Conservation (phyloP, 805 yeast species). For the Yarrowia sp. region DNA sequence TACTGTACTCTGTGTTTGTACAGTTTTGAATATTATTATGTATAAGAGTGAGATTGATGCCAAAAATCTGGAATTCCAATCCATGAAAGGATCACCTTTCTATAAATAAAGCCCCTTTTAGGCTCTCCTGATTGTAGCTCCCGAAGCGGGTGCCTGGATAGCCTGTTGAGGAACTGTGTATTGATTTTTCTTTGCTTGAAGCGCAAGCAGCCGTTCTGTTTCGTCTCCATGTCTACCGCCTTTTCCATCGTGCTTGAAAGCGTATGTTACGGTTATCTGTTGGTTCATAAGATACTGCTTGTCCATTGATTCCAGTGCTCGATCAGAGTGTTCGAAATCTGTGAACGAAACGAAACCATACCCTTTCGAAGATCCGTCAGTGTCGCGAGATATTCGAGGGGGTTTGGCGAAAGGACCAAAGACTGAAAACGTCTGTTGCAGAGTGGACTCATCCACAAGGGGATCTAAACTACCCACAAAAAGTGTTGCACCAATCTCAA, state of each 20-base stretch:
- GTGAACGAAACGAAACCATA: conserved; percentile 71
- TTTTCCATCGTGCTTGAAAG: conserved; percentile 67
- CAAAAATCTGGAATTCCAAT: too few relatives aligned
- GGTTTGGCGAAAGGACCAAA: conserved; percentile 68
- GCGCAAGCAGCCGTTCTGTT: conserved; percentile 74
- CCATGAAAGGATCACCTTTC: too few relatives aligned
- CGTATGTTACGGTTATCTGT: conserved; percentile 68
- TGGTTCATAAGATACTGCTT: conserved; percentile 73
- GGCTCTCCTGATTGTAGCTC: neutral
- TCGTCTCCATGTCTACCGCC: conserved; percentile 77
- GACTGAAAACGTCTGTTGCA: conserved; percentile 64
- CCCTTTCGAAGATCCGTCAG: conserved; percentile 61
- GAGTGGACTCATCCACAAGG: conserved; percentile 64
- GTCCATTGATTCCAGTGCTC: conserved; percentile 71
- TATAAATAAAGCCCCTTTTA: conserved; percentile 1
- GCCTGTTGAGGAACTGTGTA: conserved; percentile 39
- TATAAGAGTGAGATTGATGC: too few relatives aligned
- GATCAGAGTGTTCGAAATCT: conserved; percentile 71
- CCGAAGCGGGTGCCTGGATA: conserved; percentile 2
- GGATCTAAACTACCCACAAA: conserved; percentile 74
- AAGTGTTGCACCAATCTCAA: conserved; percentile 68
- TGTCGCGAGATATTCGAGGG: conserved; percentile 61
- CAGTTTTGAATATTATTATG: too few relatives aligned
- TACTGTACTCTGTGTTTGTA: too few relatives aligned
- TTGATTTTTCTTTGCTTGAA: conserved; percentile 59